Base-by-base conservation (phyloP, 306 rosid genomes). In the Vigna mungo region DNA sequence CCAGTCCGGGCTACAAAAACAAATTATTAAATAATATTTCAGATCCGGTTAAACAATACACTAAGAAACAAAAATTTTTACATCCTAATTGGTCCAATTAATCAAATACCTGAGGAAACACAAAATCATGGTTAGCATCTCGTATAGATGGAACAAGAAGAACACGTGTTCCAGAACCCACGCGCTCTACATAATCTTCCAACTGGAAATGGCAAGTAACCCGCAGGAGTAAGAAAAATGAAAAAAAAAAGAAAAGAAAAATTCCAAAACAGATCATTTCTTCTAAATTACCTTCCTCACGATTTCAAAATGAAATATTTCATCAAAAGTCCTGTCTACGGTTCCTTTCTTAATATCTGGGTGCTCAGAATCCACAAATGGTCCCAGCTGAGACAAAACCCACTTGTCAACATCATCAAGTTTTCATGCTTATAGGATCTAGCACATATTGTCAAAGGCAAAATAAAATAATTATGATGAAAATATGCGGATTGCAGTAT, bases 361-460 rank as follows among this genome's bases (percentile, higher is more conserved):
- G 86, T 90, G 97, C 74, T 92, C 99, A 23, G 97, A 80, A 83
- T 95, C 99, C 67, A 92, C 54, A 88, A 90, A 95, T 59, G 99
- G 99, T 59, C 99, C 99, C 55, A 95, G 84, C 99, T 95, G 90
- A 62, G 23, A 76, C 41, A 79, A 74, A 84, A 73, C 74, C 20
- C 63, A 76, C 62, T 27, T 15, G n/a, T 84, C 53, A 81, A 76
- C 76, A 49, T 64, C 52, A 64, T 64, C 52, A 64, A 70, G 62
- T 76, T 61, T 74, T 44, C 53, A 59, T 21, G 52, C 17, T 83
- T 30, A 14, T 25, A 18, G 9, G 39, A 78, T 43, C n/a, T 18
- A 78, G 56, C 68, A 73, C 32, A 70, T 32, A 67, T 47, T 36
- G 76, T 66, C 60, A 25, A 73, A 65, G 78, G 67, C 36, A 72